These are phyloP conservation scores for Thalassiosira mediterranea DNA, from an alignment of 352 stramenopile species.

Conservation along the genomic window DNA sequence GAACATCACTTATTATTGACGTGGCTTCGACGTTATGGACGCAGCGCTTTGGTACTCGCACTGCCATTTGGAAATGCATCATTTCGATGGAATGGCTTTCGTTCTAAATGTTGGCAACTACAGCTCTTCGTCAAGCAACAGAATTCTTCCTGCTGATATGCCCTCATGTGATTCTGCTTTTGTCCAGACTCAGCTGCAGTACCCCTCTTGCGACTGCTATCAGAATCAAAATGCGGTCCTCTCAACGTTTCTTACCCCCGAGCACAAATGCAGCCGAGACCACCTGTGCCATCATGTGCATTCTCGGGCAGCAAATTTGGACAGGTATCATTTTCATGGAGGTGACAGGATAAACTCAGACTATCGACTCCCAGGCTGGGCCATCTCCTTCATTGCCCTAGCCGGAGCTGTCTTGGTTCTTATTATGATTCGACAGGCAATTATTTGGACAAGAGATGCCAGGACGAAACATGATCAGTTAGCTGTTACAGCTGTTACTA, in stretches of 20 bases:
- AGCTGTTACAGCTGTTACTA: too few species aligned
- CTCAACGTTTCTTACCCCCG: conserved; percentile 7
- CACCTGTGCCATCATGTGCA: conserved; percentile 24
- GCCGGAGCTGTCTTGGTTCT: background rate
- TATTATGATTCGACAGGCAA: too few species aligned
- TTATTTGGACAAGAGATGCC: too few species aligned
- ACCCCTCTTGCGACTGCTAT: conserved; percentile 31
- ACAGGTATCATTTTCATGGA: conserved; percentile 4
- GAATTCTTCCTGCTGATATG: conserved; percentile 11
- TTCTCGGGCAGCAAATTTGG: conserved; percentile 13
- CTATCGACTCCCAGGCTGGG: conserved; percentile 10
- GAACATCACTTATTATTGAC: too few species aligned
- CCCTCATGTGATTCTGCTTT: conserved; percentile 15
- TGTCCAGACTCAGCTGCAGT: conserved; percentile 6
- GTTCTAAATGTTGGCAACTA: conserved; percentile 38
- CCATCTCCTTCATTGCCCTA: background rate
- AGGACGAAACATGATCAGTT: too few species aligned
- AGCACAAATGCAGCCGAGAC: conserved; percentile 27
- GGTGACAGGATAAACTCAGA: conserved; percentile 8
- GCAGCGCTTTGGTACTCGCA: conserved; percentile 26
- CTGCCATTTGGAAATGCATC: conserved; percentile 27
- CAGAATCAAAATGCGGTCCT: conserved; percentile 18
- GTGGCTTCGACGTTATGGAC: too few species aligned
- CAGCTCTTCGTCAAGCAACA: too few species aligned
- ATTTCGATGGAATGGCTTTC: conserved; percentile 31